Evolutionary conservation across 768 basidiomycete genomes (phyloP), one percentile per base, ranked within the genome.

Genomic region (Pulveroboletus ravenelii): DNA sequence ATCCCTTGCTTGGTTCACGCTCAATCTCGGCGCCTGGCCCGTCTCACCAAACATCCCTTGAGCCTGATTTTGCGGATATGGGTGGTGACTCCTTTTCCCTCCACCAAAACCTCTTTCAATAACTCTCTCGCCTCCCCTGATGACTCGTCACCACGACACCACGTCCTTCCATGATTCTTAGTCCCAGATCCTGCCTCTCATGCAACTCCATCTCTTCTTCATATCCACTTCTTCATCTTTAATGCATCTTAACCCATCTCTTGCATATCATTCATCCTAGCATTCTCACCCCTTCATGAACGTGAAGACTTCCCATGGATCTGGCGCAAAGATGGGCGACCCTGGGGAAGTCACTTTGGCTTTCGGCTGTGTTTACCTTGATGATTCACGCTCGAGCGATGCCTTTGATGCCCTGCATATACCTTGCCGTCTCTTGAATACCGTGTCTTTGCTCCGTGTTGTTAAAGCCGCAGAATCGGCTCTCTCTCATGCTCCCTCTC

Each of bases 81-180:
- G 67, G 67, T 15, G 66, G 64, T 8, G 58, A 59, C 29, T 68
- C 71, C 35, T 71, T 77, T 45, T 73, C 72, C 32, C 72, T 73
- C 35, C 62, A 74, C 29, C 76, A 76, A 53, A 68, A 72, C 48
- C 71, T 82, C 54, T 73, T 78, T 62, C 77, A 77, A 60, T 82
- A 65, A 74, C 54, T 47, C 53, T 50, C 59, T 47, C 23, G 45
- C 56, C 55, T 54, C 53, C 25, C 27, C 50, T 48, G 52, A 60
- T 59, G 40, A 59, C 55, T 56, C 54, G 6, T 29, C 30, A 40
- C 30, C 27, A 38, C 43, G 42, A 62, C 46, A 37, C 59, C 57
- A 54, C 51, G 30, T 31, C 34, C 46, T 20, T 39, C 53, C 59
- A 60, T 54, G 53, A 56, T 49, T 50, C 62, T 60, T 55, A 58